These are phyloP conservation scores for Asclepias syriaca DNA, from an alignment of 257 asterid genomes.

Conservation along the genomic window DNA sequence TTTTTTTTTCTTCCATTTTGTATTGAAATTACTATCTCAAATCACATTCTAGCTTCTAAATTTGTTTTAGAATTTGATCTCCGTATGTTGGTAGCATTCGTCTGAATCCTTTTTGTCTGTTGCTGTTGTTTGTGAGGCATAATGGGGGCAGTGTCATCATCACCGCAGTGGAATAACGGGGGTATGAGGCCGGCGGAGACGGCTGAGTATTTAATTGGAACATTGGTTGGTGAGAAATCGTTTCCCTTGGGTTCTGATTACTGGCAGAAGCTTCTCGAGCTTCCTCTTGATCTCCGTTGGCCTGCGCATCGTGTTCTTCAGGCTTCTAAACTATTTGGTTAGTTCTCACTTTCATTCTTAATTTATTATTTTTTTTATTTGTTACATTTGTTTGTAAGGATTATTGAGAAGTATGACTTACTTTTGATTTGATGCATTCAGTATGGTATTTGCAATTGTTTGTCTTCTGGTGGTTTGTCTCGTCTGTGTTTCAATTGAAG, in stretches of 20 bases:
- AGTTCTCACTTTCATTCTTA: slow-evolving; percentile 19
- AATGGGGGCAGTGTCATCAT: slow-evolving; percentile 93
- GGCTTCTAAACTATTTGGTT: slow-evolving; percentile 79
- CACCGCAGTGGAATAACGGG: slow-evolving; percentile 57
- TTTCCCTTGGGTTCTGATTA: slow-evolving; percentile 76
- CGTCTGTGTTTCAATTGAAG: neutral
- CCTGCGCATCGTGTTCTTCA: slow-evolving; percentile 59
- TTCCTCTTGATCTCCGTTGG: slow-evolving; percentile 85
- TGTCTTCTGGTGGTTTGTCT: neutral
- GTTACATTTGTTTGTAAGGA: neutral
- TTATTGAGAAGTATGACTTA: neutral
- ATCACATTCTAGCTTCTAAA: slow-evolving; percentile 4
- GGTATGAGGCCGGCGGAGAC: slow-evolving; percentile 64
- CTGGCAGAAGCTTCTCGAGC: slow-evolving; percentile 96
- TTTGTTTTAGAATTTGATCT: neutral
- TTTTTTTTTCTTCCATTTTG: neutral
- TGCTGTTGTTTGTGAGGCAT: slow-evolving; percentile 9
- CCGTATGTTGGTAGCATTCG: neutral
- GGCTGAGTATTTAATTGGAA: slow-evolving; percentile 74
- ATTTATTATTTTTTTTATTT: neutral
- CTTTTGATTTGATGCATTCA: neutral
- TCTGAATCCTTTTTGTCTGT: neutral
- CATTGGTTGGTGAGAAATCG: slow-evolving; percentile 72
- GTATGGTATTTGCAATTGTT: slow-evolving; percentile 1
- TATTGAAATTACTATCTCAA: slow-evolving; percentile 3